A percentile compares a stretch with the other conserved stretches of the same genome.
phyloP scores from a whole-genome alignment of 176 grass and related monocot species.

The Puccinellia tenuiflora region DNA sequence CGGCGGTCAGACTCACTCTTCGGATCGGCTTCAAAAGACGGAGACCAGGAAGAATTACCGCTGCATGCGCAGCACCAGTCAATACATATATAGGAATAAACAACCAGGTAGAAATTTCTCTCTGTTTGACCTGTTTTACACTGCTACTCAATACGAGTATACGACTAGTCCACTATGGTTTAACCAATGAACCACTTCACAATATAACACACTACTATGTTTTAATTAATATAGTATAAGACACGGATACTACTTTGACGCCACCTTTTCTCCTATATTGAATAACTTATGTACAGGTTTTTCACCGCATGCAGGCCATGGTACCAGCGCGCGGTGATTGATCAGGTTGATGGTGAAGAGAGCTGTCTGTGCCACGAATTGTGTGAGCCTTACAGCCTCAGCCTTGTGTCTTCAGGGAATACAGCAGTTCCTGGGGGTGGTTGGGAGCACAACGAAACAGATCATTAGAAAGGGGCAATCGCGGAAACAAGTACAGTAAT shows the following conservation, averaged over 20 bases:
- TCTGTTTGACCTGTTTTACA: constrained; percentile 5
- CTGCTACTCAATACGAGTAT: neutral
- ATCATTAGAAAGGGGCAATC: neutral
- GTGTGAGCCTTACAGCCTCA: neutral
- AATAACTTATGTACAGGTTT: constrained; percentile 34
- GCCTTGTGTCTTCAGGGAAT: constrained; percentile 30
- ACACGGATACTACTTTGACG: constrained; percentile 5
- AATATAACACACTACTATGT: constrained; percentile 14
- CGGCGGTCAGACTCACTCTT: neutral
- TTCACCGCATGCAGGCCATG: neutral
- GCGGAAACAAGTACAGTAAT: neutral
- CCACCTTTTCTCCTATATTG: constrained; percentile 14
- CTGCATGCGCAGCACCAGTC: neutral
- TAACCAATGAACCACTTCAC: constrained; percentile 28
- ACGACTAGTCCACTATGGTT: neutral
- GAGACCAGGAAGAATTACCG: neutral
- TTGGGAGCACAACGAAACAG: neutral
- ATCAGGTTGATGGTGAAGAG: neutral
- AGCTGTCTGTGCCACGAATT: neutral
- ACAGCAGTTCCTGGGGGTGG: constrained; percentile 38
- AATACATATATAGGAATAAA: neutral
- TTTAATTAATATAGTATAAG: neutral
- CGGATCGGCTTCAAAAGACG: neutral
- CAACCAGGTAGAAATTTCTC: neutral
- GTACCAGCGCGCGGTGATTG: neutral